Percentiles rank a stretch among this genome's conserved stretches.
phyloP scores from a whole-genome alignment of 2,329 filamentous ascomycete genomes.

The Beauveria brongniartii region DNA sequence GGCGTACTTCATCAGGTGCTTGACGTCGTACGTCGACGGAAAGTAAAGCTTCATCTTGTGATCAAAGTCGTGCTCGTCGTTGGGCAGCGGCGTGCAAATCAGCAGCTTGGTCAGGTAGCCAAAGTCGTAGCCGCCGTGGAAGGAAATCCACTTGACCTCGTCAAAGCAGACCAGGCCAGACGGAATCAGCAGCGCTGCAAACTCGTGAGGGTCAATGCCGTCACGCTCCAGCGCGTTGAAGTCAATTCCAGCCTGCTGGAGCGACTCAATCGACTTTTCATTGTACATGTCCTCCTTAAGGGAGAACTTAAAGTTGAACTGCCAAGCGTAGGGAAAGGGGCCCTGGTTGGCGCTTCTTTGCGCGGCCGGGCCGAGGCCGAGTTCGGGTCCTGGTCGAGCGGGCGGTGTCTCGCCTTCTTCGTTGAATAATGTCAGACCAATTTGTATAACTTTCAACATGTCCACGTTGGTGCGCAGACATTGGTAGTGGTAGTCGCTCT shows the following conservation, averaged over 20 bases:
- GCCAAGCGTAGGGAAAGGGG: constrained; percentile 83
- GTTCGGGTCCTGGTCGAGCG: constrained; percentile 48
- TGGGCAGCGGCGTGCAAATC: constrained; percentile 71
- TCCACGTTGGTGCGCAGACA: constrained; percentile 96
- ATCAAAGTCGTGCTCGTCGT: constrained; percentile 85
- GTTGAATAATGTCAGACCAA: constrained; percentile 90
- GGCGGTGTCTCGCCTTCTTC: constrained; percentile 82
- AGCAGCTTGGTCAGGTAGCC: constrained; percentile 94
- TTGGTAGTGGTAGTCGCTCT: constrained; percentile 98
- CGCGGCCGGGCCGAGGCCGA: constrained; percentile 27
- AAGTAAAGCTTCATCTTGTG: constrained; percentile 87
- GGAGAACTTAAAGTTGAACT: constrained; percentile 98
- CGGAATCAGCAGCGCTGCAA: constrained; percentile 81
- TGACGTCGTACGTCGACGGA: constrained; percentile 89
- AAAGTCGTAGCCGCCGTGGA: constrained; percentile 97
- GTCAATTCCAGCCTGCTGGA: constrained; percentile 87
- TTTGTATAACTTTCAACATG: constrained; percentile 93
- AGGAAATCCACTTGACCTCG: constrained; percentile 91
- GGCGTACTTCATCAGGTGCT: constrained; percentile 91
- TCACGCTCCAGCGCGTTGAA: constrained; percentile 76
- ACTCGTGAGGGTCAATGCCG: constrained; percentile 83
- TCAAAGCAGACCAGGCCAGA: constrained; percentile 85
- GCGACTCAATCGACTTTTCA: constrained; percentile 84
- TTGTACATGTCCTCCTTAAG: constrained; percentile 97
- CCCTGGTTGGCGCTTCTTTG: constrained; percentile 33